Percentiles rank a stretch among this genome's conserved stretches.
These are phyloP conservation scores for Neocucurbitaria cava DNA, from an alignment of 2,329 filamentous ascomycete genomes.

Conservation along the genomic window DNA sequence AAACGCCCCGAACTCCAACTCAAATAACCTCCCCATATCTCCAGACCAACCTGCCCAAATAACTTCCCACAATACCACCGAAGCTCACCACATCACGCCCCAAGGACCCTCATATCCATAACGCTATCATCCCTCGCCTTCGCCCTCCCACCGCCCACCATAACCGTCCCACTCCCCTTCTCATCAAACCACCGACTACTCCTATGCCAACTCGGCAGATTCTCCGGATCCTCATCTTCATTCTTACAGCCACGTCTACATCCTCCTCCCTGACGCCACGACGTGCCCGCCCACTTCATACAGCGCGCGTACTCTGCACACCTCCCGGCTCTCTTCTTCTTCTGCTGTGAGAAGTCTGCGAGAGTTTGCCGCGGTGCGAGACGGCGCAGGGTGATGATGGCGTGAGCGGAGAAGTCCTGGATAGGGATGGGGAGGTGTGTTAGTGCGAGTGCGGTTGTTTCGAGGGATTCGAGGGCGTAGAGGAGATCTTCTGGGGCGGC, in stretches of 20 bases:
- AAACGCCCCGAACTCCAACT: background rate
- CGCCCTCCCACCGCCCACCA: slow-evolving; percentile 36
- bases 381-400: slow-evolving; percentile 38
- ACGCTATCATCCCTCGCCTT: slow-evolving; percentile 6
- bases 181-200: slow-evolving; percentile 42
- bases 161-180: slow-evolving; percentile 35
- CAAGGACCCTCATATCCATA: slow-evolving; percentile 6
- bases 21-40: background rate
- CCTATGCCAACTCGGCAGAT: slow-evolving; percentile 44
- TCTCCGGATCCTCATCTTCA: slow-evolving; percentile 42
- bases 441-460: slow-evolving; percentile 39
- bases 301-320: slow-evolving; percentile 45
- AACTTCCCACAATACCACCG: too few species aligned
- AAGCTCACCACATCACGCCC: background rate
- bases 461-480: slow-evolving; percentile 42
- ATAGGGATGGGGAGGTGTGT: slow-evolving; percentile 32
- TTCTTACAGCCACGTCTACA: slow-evolving; percentile 41
- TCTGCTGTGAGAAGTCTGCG: slow-evolving; percentile 26
- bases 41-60: background rate
- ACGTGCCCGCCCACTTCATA: slow-evolving; percentile 42
- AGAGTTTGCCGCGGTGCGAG: slow-evolving; percentile 34
- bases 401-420: slow-evolving; percentile 41
- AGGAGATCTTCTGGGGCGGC: slow-evolving; percentile 30
- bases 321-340: slow-evolving; percentile 24
- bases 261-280: slow-evolving; percentile 39